Evolutionary conservation across 768 basidiomycete species (phyloP).

Genomic region (Terana coerulea): DNA sequence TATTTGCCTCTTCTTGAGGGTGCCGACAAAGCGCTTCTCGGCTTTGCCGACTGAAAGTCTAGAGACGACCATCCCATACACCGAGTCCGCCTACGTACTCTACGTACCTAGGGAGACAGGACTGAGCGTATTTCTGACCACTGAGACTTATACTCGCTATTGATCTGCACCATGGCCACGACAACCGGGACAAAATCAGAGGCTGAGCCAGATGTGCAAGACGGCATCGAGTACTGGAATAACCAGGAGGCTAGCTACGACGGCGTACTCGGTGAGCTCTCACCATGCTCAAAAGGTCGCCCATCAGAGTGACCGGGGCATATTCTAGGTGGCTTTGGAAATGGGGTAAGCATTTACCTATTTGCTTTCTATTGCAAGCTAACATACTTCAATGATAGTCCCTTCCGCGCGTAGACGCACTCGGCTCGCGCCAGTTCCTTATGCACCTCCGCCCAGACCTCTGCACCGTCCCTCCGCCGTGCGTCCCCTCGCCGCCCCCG

Average conservation of each 20-base stretch:
- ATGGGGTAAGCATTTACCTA: constrained; percentile 33
- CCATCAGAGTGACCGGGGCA: constrained; percentile 9
- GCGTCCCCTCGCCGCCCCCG: constrained; percentile 37
- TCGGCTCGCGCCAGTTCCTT: constrained; percentile 86
- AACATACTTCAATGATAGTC: constrained; percentile 41
- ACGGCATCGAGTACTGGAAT: constrained; percentile 86
- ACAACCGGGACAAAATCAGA: constrained; percentile 8
- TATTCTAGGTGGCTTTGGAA: constrained; percentile 50
- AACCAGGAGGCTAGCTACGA: constrained; percentile 77
- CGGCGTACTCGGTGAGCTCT: constrained; percentile 72
- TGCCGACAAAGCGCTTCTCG: too few species aligned
- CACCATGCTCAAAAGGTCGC: neutral
- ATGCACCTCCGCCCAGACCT: constrained; percentile 79
- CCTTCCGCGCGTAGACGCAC: constrained; percentile 84
- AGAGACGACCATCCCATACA: too few species aligned
- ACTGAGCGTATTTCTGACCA: neutral
- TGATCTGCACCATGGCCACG: neutral
- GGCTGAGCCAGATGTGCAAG: constrained; percentile 57
- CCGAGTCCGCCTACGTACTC: too few species aligned
- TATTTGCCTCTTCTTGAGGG: constrained; percentile 11
- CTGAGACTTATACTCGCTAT: too few species aligned
- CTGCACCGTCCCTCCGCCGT: constrained; percentile 70
- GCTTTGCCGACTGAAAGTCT: too few species aligned
- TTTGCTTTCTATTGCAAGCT: neutral
- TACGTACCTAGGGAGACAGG: neutral